These are phyloP conservation scores for Cruciata laevipes DNA, from an alignment of 257 asterid genomes.

Conservation along the genomic window DNA sequence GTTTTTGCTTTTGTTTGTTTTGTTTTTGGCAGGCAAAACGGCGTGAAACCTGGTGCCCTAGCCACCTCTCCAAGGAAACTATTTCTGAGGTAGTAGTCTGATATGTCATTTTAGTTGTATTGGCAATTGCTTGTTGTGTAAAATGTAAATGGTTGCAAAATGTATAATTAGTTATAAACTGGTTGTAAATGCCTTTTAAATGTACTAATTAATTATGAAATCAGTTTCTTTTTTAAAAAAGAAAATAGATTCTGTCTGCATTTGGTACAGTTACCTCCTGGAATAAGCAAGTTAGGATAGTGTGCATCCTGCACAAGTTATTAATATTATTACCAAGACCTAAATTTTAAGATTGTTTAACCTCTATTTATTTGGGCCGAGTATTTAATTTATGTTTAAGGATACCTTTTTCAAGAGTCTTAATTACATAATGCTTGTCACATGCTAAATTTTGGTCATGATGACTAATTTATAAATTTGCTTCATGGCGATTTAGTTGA, in stretches of 20 bases:
- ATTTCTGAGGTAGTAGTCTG: constrained; percentile 49
- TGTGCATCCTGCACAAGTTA: background rate
- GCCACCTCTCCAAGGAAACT: constrained; percentile 48
- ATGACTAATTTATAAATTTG: constrained; percentile 11
- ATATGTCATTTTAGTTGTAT: background rate
- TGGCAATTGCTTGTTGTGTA: constrained; percentile 1
- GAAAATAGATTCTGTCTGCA: background rate
- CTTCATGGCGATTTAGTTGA: constrained; percentile 44
- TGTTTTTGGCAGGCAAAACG: constrained; percentile 56
- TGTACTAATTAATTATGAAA: background rate
- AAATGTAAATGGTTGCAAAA: background rate
- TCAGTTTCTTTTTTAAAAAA: no score
- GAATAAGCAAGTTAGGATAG: background rate
- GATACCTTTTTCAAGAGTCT: background rate
- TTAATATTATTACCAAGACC: background rate
- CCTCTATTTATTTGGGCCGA: background rate
- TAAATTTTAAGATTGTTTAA: background rate
- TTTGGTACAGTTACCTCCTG: background rate
- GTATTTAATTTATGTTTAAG: background rate
- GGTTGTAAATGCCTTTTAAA: background rate
- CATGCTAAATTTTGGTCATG: constrained; percentile 2
- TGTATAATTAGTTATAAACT: no score
- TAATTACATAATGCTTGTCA: background rate
- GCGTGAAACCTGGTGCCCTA: constrained; percentile 98
- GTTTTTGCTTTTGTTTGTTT: constrained; percentile 12